Evolutionary conservation across 2,329 filamentous ascomycete species (phyloP).

Genomic region (Colletotrichum sp.): DNA sequence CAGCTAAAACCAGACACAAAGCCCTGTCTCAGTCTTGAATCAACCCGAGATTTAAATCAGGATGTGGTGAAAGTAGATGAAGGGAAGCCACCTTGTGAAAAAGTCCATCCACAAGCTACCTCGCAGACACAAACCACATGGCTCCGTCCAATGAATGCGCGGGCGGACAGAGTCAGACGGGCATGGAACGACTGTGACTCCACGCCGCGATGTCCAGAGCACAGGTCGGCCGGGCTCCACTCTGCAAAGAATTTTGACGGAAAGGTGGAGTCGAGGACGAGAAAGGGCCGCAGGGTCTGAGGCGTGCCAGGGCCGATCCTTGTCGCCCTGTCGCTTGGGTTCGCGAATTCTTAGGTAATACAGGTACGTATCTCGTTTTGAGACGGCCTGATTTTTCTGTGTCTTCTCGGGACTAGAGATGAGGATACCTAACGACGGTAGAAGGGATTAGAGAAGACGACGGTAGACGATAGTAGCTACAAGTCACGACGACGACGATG

Average conservation of each 20-base stretch:
- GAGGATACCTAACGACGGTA: neutral
- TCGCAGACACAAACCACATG: neutral
- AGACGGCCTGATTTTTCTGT: neutral
- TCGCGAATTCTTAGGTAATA: neutral
- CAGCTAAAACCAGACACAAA: conserved; percentile 2
- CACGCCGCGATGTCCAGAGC: conserved; percentile 1
- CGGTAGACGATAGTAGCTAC: neutral
- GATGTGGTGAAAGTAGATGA: neutral
- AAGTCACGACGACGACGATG: neutral
- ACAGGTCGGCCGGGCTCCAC: neutral
- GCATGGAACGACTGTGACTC: conserved; percentile 2
- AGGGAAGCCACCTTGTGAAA: neutral
- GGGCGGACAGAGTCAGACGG: neutral
- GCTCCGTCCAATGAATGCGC: neutral
- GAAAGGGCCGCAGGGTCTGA: neutral
- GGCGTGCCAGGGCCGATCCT: neutral
- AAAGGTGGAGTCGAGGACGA: conserved; percentile 9
- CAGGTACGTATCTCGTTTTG: neutral
- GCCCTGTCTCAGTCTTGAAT: neutral
- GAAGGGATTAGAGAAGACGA: neutral
- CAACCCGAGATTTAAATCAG: neutral
- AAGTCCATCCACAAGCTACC: neutral
- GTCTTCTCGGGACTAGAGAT: neutral
- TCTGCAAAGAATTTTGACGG: conserved; percentile 22
- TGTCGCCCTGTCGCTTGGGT: neutral